phyloP scores from a whole-genome alignment of 257 asterid species.

The Prunella vulgaris region DNA sequence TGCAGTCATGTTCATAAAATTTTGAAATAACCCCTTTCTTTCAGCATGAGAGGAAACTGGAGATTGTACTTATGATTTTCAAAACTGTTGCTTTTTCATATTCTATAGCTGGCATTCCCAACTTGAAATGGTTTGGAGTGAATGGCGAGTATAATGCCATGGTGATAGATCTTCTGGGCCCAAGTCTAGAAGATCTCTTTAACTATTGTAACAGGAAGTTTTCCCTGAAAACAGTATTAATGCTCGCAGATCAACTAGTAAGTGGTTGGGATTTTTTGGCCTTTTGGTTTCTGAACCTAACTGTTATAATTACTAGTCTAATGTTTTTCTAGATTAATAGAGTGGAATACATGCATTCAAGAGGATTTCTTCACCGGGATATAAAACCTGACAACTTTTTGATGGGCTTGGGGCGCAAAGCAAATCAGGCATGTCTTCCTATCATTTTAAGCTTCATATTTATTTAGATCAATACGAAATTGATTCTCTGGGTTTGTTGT shows the following conservation, averaged over 20 bases:
- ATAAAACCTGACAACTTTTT: constrained; percentile 91
- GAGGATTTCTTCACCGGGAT: constrained; percentile 98
- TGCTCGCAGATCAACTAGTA: constrained; percentile 91
- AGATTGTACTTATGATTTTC: not conserved
- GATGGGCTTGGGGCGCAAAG: constrained; percentile 98
- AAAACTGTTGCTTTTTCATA: constrained; percentile 18
- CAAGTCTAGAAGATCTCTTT: constrained; percentile 84
- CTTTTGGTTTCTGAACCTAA: not conserved
- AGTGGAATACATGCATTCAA: constrained; percentile 91
- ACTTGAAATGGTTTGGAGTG: constrained; percentile 79
- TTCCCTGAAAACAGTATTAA: constrained; percentile 69
- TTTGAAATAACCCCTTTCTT: not conserved
- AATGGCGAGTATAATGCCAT: constrained; percentile 74
- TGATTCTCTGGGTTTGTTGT: not conserved
- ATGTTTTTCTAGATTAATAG: constrained; percentile 64
- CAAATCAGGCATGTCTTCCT: constrained; percentile 66
- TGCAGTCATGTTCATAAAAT: not conserved
- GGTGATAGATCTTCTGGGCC: constrained; percentile 83
- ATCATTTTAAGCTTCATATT: constrained; percentile 18
- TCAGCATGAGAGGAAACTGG: not conserved
- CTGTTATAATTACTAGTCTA: constrained; percentile 1
- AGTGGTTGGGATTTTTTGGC: constrained; percentile 25
- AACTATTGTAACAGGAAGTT: constrained; percentile 76
- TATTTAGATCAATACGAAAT: constrained; percentile 5
- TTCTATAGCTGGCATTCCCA: constrained; percentile 64